These are phyloP conservation scores for Hortaea sp. DNA, from an alignment of 2,329 filamentous ascomycete genomes.

Conservation along the genomic window DNA sequence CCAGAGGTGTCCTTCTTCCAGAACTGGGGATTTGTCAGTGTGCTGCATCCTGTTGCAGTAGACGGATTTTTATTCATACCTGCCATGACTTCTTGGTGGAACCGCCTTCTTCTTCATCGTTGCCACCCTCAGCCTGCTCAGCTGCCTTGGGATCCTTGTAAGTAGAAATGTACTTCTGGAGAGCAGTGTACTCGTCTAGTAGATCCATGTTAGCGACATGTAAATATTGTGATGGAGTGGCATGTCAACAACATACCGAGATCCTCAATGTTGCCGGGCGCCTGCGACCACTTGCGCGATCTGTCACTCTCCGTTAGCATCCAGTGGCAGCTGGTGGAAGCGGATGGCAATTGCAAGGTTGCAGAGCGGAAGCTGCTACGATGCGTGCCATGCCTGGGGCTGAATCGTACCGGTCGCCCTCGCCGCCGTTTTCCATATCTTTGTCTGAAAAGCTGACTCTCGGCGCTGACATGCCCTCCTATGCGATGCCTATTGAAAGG, in stretches of 20 bases:
- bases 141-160: slow-evolving; percentile 50
- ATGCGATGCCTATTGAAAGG: slow-evolving; percentile 23
- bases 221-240: neutral
- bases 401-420: slow-evolving; percentile 8
- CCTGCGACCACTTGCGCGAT: slow-evolving; percentile 30
- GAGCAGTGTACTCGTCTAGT: slow-evolving; percentile 53
- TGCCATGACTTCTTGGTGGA: slow-evolving; percentile 41
- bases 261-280: slow-evolving; percentile 34
- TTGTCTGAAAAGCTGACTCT: slow-evolving; percentile 31
- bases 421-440: slow-evolving; percentile 29
- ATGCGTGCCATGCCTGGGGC: no score
- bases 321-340: neutral
- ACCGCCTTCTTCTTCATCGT: slow-evolving; percentile 37
- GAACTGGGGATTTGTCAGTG: slow-evolving; percentile 32
- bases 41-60: neutral
- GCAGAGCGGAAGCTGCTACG: no score
- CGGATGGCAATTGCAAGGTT: neutral
- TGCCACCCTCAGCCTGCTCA: slow-evolving; percentile 28
- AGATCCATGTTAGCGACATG: slow-evolving; percentile 12
- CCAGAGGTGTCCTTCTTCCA: slow-evolving; percentile 36
- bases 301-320: slow-evolving; percentile 13
- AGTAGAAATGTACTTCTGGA: slow-evolving; percentile 58
- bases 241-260: slow-evolving; percentile 17
- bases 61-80: neutral
- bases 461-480: slow-evolving; percentile 26